phyloP scores from a whole-genome alignment of 2,329 filamentous ascomycete species.

The Exserohilum rostratum region DNA sequence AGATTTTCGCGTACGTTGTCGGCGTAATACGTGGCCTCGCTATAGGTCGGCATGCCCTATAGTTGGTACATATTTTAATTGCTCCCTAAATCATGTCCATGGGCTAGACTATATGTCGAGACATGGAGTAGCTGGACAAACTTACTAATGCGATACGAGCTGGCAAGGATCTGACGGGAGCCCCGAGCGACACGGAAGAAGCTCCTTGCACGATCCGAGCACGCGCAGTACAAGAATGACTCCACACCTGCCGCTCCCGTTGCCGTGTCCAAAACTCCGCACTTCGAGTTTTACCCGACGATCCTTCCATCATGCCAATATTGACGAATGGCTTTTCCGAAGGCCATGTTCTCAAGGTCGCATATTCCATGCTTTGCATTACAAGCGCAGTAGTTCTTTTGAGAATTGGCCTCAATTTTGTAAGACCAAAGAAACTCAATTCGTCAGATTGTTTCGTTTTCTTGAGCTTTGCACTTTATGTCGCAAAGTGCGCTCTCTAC shows the following conservation, averaged over 20 bases:
- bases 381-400: constrained; percentile 19
- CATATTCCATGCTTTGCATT: constrained; percentile 17
- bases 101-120: too few species aligned
- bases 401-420: constrained; percentile 12
- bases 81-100: too few species aligned
- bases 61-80: too few species aligned
- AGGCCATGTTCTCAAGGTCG: constrained; percentile 18
- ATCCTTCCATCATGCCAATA: constrained; percentile 5
- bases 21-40: too few species aligned
- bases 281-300: neutral
- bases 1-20: too few species aligned
- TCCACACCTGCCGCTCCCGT: neutral
- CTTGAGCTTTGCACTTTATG: constrained; percentile 35
- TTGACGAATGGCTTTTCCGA: constrained; percentile 18
- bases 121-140: too few species aligned
- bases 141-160: too few species aligned
- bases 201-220: neutral
- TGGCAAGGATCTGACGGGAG: neutral
- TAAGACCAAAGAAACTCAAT: constrained; percentile 7
- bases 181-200: neutral
- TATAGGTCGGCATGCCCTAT: too few species aligned
- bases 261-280: neutral
- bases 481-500: constrained; percentile 35
- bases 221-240: neutral
- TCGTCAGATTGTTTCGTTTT: constrained; percentile 26